Base-by-base conservation (phyloP, 805 yeast genomes). In the Pichia cabralensis region DNA sequence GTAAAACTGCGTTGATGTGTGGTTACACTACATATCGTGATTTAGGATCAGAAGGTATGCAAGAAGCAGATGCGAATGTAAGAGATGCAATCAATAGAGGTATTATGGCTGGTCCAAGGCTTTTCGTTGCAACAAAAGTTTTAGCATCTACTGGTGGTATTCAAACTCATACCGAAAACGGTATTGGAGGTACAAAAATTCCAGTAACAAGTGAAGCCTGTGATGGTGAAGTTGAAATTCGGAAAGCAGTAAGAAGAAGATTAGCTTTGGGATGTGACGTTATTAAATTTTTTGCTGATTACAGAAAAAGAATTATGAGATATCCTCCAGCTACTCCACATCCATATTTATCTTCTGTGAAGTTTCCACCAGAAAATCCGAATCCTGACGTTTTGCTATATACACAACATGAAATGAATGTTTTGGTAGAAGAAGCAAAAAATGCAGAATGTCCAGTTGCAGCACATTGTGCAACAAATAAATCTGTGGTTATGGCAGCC, bases 11-110 rank as follows among this genome's bases (percentile, higher is more conserved):
- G 16, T 33, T 51, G 27, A 30, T 49, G 40, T 38, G 44, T 11
- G 56, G 56, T 8, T 51, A 51, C 29, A 51, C 56, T 4, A 51
- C 56, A n/a, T 51, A 51, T 31, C 36, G 56, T 22, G 56, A 51
- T 32, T 38, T 51, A 12, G 56, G 54, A 1, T 51, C 56, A 6
- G 54, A 51, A 22, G 50, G 47, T 9, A 44, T 49, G 50, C 46
- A 44, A 28, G 56, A 51, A 28, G 51, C 51, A 8, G 56, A 51
- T 33, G 48, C 53, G 3, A 49, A 47, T 36, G 44, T 51, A 14
- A 39, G 56, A 35, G 56, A 51, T 26, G 47, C 54, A 1, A 41
- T 51, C 12, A 51, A 51, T 34, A 27, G 56, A 26, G 54, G 54
- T 20, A 38, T 50, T 12, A 39, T 46, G 4, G 32, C 43, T 8